Evolutionary conservation across 2,329 filamentous ascomycete species (phyloP).

Genomic region (Trichothecium roseum): DNA sequence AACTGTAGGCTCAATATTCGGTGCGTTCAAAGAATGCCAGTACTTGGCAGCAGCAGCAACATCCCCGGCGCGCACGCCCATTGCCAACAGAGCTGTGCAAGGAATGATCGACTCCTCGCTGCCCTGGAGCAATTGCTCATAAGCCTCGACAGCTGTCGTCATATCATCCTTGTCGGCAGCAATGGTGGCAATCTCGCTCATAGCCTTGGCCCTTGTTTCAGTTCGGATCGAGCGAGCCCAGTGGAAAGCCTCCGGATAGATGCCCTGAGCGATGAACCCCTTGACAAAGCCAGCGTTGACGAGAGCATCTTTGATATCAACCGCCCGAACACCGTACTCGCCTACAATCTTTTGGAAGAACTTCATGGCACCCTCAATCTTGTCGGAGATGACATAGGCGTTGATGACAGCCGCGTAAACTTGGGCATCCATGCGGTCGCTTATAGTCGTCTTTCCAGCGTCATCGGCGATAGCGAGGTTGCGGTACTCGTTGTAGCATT

Average conservation of each 20-base stretch:
- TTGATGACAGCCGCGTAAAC: constrained; percentile 90
- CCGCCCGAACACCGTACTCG: constrained; percentile 46
- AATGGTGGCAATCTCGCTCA: constrained; percentile 62
- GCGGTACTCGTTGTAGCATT: constrained; percentile 94
- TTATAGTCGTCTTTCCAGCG: constrained; percentile 55
- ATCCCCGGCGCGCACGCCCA: constrained; percentile 76
- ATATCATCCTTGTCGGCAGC: constrained; percentile 74
- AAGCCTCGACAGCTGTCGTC: constrained; percentile 57
- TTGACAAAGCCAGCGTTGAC: constrained; percentile 69
- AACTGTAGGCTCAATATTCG: constrained; percentile 47
- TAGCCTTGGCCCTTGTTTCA: constrained; percentile 47
- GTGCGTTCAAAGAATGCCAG: constrained; percentile 63
- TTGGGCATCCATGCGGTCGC: constrained; percentile 66
- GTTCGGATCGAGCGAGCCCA: constrained; percentile 58
- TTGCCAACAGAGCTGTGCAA: constrained; percentile 73
- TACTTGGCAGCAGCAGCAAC: constrained; percentile 67
- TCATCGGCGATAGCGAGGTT: constrained; percentile 78
- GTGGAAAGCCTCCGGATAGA: constrained; percentile 62
- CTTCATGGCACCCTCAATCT: constrained; percentile 69
- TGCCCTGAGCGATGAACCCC: constrained; percentile 59
- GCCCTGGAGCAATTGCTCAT: constrained; percentile 44
- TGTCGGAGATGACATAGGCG: constrained; percentile 74
- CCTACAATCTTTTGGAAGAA: constrained; percentile 75
- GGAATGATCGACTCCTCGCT: constrained; percentile 42
- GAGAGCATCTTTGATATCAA: constrained; percentile 60